phyloP scores from a whole-genome alignment of 169 alveolate genomes.

The Plasmodium falciparum region DNA sequence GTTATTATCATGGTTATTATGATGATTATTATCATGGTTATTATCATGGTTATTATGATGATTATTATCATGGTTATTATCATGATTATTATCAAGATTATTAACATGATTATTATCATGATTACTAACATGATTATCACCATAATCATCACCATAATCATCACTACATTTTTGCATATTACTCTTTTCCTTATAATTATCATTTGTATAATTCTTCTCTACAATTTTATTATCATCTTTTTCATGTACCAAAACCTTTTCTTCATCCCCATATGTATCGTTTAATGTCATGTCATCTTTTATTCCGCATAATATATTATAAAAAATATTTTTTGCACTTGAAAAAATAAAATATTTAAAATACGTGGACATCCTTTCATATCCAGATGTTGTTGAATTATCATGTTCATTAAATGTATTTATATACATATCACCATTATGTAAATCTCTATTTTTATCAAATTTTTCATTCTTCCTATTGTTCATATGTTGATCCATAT shows the following conservation, averaged over 20 bases:
- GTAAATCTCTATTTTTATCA: background rate
- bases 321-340: slow-evolving; percentile 56
- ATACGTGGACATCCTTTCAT: slow-evolving; percentile 13
- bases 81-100: background rate
- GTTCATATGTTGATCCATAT: background rate
- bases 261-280: background rate
- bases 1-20: background rate
- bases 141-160: too few species aligned
- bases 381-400: background rate
- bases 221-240: too few species aligned
- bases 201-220: background rate
- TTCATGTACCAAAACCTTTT: too few species aligned
- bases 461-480: background rate
- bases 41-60: too few species aligned
- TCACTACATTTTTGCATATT: too few species aligned
- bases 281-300: slow-evolving; percentile 4
- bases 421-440: background rate
- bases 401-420: background rate
- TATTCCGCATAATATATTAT: slow-evolving; percentile 25
- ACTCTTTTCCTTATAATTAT: too few species aligned
- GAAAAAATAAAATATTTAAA: slow-evolving; percentile 56
- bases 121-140: background rate
- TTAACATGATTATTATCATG: background rate
- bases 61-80: too few species aligned
- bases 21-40: background rate